A percentile compares a stretch with the other conserved stretches of the same genome.
Conservation (phyloP, 169 alveolate genomes). For the Eimeria acervulina region DNA sequence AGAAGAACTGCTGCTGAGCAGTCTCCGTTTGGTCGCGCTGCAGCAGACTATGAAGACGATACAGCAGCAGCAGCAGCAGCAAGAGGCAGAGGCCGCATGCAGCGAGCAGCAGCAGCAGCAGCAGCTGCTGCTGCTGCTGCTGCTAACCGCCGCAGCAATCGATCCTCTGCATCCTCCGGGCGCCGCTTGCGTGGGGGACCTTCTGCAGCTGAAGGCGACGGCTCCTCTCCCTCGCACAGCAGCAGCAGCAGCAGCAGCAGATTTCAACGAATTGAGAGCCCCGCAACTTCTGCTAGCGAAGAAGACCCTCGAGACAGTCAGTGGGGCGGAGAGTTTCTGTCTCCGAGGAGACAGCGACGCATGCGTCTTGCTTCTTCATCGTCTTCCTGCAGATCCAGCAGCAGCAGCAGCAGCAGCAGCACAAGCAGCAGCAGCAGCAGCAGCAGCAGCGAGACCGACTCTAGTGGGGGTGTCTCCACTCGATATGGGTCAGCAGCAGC, state of each 20-base stretch:
- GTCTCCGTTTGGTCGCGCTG: neutral
- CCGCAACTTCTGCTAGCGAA: neutral
- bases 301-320: neutral
- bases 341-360: neutral
- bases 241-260: no score
- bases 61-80: constrained; percentile 11
- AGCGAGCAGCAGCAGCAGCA: constrained; percentile 3
- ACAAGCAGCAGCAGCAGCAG: no score
- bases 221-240: no score
- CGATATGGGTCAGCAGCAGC: constrained; percentile 12
- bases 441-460: no score
- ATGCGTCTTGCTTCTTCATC: neutral
- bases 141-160: neutral
- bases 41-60: neutral
- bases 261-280: no score
- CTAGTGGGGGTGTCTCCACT: neutral
- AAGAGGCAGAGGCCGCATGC: neutral
- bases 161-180: neutral
- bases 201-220: neutral
- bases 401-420: no score
- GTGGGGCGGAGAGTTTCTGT: constrained; percentile 14
- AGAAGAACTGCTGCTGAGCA: neutral
- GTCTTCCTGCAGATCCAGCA: no score
- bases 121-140: constrained; percentile 40
- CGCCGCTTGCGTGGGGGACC: constrained; percentile 28